Evolutionary conservation across 116 monocot species (phyloP).

Genomic region (Zostera marina): DNA sequence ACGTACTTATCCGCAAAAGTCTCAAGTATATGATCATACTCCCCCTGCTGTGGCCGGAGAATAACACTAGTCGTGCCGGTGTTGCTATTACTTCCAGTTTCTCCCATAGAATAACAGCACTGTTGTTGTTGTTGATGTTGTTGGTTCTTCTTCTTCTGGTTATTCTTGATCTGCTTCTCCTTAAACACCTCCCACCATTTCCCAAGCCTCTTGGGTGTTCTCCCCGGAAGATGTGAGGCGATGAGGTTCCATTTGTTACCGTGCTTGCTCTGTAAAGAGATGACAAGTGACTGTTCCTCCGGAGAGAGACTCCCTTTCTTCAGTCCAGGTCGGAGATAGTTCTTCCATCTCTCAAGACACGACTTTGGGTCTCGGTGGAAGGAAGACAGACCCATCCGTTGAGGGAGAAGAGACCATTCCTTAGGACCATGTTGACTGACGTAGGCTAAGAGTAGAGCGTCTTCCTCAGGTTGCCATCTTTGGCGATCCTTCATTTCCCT

Average conservation of each 20-base stretch:
- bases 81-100: background rate
- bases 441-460: slow-evolving; percentile 27
- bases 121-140: no score
- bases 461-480: slow-evolving; percentile 39
- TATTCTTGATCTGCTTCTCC: slow-evolving; percentile 14
- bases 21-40: slow-evolving; percentile 26
- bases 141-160: background rate
- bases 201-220: slow-evolving; percentile 39
- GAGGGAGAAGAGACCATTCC: slow-evolving; percentile 22
- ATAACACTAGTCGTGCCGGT: background rate
- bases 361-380: slow-evolving; percentile 49
- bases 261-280: slow-evolving; percentile 33
- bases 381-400: slow-evolving; percentile 14
- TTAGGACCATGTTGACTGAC: slow-evolving; percentile 23
- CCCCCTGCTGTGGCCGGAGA: slow-evolving; percentile 4
- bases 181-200: slow-evolving; percentile 66
- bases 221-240: slow-evolving; percentile 32
- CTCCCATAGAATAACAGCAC: background rate
- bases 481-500: slow-evolving; percentile 12
- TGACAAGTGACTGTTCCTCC: slow-evolving; percentile 36
- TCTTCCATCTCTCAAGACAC: slow-evolving; percentile 49
- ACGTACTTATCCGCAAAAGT: slow-evolving; percentile 30
- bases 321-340: slow-evolving; percentile 37
- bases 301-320: slow-evolving; percentile 34
- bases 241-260: slow-evolving; percentile 59